Evolutionary conservation across 208 protist species (phyloP).

Genomic region (Acanthamoeba polyphaga): DNA sequence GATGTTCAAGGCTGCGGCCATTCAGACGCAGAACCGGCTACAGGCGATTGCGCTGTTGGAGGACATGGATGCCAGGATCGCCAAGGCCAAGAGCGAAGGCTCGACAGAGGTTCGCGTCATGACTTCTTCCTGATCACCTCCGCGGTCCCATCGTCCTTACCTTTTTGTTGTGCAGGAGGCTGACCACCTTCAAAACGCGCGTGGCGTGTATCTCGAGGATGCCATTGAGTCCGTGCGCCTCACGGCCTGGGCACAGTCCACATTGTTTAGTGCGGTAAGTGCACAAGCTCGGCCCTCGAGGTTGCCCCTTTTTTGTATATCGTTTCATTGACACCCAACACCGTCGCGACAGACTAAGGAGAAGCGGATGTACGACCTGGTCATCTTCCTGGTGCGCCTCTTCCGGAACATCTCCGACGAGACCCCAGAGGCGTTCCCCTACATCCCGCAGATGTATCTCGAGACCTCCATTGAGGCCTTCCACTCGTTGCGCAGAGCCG

Average conservation of each 20-base stretch:
- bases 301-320: background rate
- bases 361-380: conserved; percentile 33
- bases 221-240: conserved; percentile 2
- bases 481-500: conserved; percentile 50
- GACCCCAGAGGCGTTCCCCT: conserved; percentile 13
- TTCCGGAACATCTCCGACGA: background rate
- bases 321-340: background rate
- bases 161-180: background rate
- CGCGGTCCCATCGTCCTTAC: background rate
- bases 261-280: background rate
- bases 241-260: background rate
- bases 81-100: conserved; percentile 7
- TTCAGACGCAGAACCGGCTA: background rate
- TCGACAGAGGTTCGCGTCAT: background rate
- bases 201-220: conserved; percentile 17
- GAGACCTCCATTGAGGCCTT: conserved; percentile 68
- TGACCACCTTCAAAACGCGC: conserved; percentile 9
- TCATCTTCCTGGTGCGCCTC: conserved; percentile 28
- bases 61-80: conserved; percentile 1
- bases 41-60: conserved; percentile 27
- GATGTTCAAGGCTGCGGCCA: conserved; percentile 47
- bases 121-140: background rate
- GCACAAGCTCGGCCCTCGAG: background rate
- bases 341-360: background rate
- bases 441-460: conserved; percentile 65